Conservation (phyloP, 345 rosid species). For the Euphorbia tirucalli region DNA sequence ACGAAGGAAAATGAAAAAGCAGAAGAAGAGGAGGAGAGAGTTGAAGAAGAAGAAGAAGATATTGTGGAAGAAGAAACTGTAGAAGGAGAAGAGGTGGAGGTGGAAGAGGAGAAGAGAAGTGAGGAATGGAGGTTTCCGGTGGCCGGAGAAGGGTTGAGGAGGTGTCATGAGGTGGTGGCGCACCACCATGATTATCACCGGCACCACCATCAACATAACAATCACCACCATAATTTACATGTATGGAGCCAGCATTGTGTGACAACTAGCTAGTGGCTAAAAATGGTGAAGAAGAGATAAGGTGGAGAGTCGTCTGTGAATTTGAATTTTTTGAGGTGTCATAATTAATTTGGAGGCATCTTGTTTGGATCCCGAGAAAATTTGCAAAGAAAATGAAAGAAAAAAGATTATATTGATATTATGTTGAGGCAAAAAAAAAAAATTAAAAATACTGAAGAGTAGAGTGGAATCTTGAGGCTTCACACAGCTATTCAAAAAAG, state of each 20-base stretch:
- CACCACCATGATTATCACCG: slow-evolving; percentile 20
- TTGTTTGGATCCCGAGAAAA: background rate
- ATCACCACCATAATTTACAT: slow-evolving; percentile 38
- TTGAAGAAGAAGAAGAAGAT: slow-evolving; percentile 9
- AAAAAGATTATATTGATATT: no score
- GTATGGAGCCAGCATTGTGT: slow-evolving; percentile 63
- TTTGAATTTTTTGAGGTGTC: background rate
- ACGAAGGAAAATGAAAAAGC: background rate
- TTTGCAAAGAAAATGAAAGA: background rate
- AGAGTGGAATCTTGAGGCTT: no score
- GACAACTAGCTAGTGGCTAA: slow-evolving; percentile 46
- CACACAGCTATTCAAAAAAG: no score
- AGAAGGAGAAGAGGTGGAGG: no score
- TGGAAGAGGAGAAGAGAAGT: slow-evolving; percentile 9
- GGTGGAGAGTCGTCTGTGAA: background rate
- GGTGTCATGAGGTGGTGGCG: slow-evolving; percentile 40
- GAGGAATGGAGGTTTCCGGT: slow-evolving; percentile 37
- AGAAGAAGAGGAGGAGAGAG: slow-evolving; percentile 14
- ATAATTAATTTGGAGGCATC: background rate
- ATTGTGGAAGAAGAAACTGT: slow-evolving; percentile 18
- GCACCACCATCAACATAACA: slow-evolving; percentile 22
- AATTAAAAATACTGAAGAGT: no score
- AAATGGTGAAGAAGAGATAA: background rate
- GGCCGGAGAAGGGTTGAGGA: slow-evolving; percentile 37
- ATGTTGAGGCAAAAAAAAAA: no score